Base-by-base conservation (phyloP, 352 stramenopile genomes). In the Phytophthora capsici region DNA sequence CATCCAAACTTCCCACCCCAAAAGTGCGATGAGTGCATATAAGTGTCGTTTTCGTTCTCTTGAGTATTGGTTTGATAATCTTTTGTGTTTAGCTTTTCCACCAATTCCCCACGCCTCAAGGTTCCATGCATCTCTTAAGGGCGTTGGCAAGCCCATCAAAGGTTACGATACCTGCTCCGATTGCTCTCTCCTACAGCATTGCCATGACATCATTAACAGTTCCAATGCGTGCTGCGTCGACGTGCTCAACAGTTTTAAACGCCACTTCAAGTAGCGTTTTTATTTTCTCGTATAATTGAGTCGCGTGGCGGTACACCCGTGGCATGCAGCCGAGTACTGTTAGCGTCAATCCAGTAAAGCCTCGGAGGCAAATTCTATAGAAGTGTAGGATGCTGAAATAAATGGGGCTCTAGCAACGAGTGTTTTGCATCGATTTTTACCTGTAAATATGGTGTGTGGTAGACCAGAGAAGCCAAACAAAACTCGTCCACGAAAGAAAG, bases 241-340 rank as follows among this genome's bases (percentile, higher is more conserved):
- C n/a, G n/a, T n/a, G n/a, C n/a, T n/a, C n/a, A n/a, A n/a, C n/a
- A n/a, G n/a, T n/a, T n/a, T n/a, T n/a, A 40, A 57, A 0, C 14
- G 25, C 54, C 8, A 20, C 20, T 8, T 58, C 28, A 17, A 49
- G 38, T 16, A 69, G 4, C 0, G 16, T 10, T 45, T 63, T 69
- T 30, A 58, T 68, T 32, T 68, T n/a, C 17, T 16, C 34, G 10
- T 25, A 63, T 23, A n/a, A 69, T 63, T 5, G 28, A 4, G 37
- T 59, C 60, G 25, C 58, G 60, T 4, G 60, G 60, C 6, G 57
- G 49, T 14, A 61, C 30, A 13, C 59, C 59, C 2, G 58, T 60
- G 5, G 58, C 41, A 25, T 60, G 41, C 12, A 66, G 34, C 2
- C 8, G 16, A 9, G 32, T 41, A 4, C 43, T 40, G 10, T n/a